Evolutionary conservation across 2,329 filamentous ascomycete genomes (phyloP), one percentile per base, ranked within the genome.

Genomic region (Calonectria honghensis): DNA sequence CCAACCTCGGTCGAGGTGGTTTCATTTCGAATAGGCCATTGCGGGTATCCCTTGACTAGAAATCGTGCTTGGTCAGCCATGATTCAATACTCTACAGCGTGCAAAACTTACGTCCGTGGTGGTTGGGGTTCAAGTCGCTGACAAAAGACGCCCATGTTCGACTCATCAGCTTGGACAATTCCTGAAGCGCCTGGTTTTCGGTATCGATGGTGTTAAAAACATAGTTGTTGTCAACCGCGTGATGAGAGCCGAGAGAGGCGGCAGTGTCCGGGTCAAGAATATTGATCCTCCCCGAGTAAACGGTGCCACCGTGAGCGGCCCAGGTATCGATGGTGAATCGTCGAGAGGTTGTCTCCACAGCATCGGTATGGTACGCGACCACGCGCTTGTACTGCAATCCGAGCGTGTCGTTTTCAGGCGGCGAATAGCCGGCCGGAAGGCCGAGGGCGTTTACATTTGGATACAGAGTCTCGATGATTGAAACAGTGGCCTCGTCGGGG

Each of bases 131-230:
- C 35, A 54, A n/a, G n/a, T 54, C 50, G 35, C 32, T 39, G 6
- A 68, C 65, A 31, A 68, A 68, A 6, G 65, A 52, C 14, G 65
- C 65, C 65, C 65, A 68, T 11, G 31, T 54, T 68, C 65, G 65
- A 20, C 65, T 68, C 65, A 68, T 52, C n/a, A 52, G 9, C 32
- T 39, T 27, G 24, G 65, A 52, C 50, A 68, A 13, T 45, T 54
- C 24, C 6, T 52, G 29, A 0, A 68, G 20, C 3, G 35, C 50
- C n/a, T 41, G 32, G 48, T 54, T 68, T 6, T 39, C 35, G 4
- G 29, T 39, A 10, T 54, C 50, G 2, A 68, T 54, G 14, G 48
- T 52, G 27, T 68, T 52, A 50, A 68, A 68, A 20, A 68, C 65
- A 6, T 54, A 68, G n/a, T 68, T 27, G 14, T 52, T 35, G 31